Evolutionary conservation across 2,329 filamentous ascomycete genomes (phyloP), one percentile per base, ranked within the genome.

Genomic region (Trichoderma guizhouense): DNA sequence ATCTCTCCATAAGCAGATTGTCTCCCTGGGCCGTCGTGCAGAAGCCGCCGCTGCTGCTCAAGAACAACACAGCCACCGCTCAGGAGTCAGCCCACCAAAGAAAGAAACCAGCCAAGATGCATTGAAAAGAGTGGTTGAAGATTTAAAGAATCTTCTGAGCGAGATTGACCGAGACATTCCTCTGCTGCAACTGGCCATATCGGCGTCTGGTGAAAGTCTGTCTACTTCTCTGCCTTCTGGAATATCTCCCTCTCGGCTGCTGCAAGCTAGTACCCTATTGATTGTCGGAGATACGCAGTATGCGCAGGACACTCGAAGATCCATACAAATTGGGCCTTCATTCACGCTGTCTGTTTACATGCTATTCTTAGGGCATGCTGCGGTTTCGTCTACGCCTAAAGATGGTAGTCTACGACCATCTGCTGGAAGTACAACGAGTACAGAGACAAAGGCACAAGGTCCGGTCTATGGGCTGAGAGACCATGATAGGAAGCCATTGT

Each of bases 281-380:
- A 97, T 92, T 32, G 88, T 94, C 58, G 94, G 94, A 3, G 96
- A 99, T 80, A 92, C 91, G 0, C 92, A 94, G 74, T 98, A 96
- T 80, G 88, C 89, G 2, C 86, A 90, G 74, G 85, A 89, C 53
- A 88, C 91, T 7, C 86, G 83, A 0, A 82, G 84, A 11, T 87
- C 91, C 0, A 90, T 93, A 60, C 94, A 98, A 78, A 92, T 98
- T 72, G 96, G 96, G 0, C 94, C 95, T 0, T 89, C 91, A 0
- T 98, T 98, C 77, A 92, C 89, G 0, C 81, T 98, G 8, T 97
- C 95, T 0, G 84, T 98, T 75, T 99, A 98, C 81, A 98, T 98
- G 94, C 87, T 98, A 0, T 99, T 98, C 77, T 86, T 91, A 2
- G 92, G 94, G 2, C 94, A 98, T 80, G 84, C 91, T 4, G 83